Conservation (phyloP, 352 stramenopile genomes). For the Phytophthora rubi region DNA sequence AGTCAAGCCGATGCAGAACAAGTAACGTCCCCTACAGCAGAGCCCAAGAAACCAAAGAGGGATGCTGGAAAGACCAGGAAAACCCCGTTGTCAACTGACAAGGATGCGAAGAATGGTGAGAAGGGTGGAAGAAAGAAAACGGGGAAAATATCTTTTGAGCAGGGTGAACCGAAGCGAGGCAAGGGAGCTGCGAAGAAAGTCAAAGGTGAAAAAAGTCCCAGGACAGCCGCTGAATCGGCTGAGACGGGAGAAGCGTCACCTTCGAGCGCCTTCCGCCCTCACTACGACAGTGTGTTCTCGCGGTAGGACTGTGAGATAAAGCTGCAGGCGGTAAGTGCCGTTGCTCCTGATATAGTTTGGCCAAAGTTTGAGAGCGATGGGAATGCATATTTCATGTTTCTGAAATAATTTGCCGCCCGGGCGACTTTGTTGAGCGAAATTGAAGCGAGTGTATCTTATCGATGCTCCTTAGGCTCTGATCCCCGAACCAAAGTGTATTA, state of each 20-base stretch:
- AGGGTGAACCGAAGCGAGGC: constrained; percentile 19
- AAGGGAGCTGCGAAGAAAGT: constrained; percentile 32
- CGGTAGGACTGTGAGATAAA: constrained; percentile 34
- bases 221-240: constrained; percentile 17
- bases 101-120: constrained; percentile 44
- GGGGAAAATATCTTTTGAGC: constrained; percentile 14
- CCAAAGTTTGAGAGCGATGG: constrained; percentile 15
- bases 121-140: constrained; percentile 50
- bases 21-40: constrained; percentile 16
- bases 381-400: constrained; percentile 28
- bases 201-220: constrained; percentile 29
- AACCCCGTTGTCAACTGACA: constrained; percentile 10
- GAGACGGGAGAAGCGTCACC: constrained; percentile 20
- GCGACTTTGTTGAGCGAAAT: neutral
- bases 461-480: constrained; percentile 35
- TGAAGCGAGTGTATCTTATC: constrained; percentile 14
- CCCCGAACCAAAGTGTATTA: constrained; percentile 16
- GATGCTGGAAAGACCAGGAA: constrained; percentile 45
- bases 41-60: constrained; percentile 55
- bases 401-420: neutral
- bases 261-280: constrained; percentile 48
- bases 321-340: constrained; percentile 1
- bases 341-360: constrained; percentile 17
- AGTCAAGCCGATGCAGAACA: constrained; percentile 17
- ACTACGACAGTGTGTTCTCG: constrained; percentile 75